Evolutionary conservation across 345 rosid genomes (phyloP).

Genomic region (Salix purpurea): DNA sequence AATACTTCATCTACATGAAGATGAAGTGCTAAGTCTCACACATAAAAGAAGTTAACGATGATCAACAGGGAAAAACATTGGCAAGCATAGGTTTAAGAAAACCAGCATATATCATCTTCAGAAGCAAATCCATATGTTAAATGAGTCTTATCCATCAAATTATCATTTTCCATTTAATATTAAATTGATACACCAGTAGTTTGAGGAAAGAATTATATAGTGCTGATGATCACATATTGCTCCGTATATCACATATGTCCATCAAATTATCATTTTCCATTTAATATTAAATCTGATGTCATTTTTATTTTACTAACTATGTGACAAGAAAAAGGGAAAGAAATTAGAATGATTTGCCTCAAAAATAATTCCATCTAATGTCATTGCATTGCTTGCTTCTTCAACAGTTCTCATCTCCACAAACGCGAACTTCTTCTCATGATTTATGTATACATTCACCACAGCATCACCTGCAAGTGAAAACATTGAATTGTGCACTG

Average conservation of each 20-base stretch:
- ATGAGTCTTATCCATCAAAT: not conserved
- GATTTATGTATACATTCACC: conserved; percentile 25
- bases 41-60: not conserved
- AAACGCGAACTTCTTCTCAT: conserved; percentile 19
- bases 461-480: conserved; percentile 31
- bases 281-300: too few relatives aligned
- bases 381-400: conserved; percentile 26
- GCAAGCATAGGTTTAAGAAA: not conserved
- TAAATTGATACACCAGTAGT: not conserved
- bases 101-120: not conserved
- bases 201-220: not conserved
- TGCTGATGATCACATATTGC: not conserved
- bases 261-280: not conserved
- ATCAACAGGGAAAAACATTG: not conserved
- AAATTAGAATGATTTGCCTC: not conserved
- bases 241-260: not conserved
- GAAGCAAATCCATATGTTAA: not conserved
- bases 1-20: not conserved
- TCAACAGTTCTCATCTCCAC: conserved; percentile 25
- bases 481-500: not conserved
- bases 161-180: not conserved
- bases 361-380: conserved; percentile 20
- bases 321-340: not conserved
- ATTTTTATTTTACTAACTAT: not conserved
- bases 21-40: not conserved